Percentiles rank a stretch among this genome's conserved stretches.
phyloP scores from a whole-genome alignment of 163 green algal genomes.

The Coccomyxa subellipsoidea region DNA sequence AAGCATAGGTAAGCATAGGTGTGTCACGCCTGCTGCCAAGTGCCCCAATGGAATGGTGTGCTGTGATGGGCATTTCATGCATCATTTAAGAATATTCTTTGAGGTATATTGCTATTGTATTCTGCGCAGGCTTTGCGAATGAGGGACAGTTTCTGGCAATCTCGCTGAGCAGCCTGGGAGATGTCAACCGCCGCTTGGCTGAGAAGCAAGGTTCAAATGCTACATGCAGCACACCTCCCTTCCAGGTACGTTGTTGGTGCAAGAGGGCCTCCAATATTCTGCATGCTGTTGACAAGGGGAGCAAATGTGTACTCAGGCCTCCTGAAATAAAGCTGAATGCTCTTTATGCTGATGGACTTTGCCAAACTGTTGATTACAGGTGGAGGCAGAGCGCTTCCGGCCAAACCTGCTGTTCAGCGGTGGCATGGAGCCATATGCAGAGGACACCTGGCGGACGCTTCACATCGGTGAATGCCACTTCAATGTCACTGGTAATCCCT shows the following conservation, averaged over 20 bases:
- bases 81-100: not conserved
- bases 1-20: not conserved
- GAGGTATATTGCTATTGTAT: not conserved
- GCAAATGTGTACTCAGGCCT: not conserved
- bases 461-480: constrained; percentile 2
- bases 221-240: not conserved
- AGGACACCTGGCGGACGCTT: constrained; percentile 59
- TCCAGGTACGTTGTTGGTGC: not conserved
- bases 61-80: too few species aligned
- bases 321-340: not conserved
- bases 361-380: not conserved
- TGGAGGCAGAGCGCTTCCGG: constrained; percentile 43
- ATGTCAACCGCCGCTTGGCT: constrained; percentile 38
- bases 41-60: too few species aligned
- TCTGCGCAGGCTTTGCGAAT: constrained; percentile 75
- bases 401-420: constrained; percentile 73
- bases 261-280: too few species aligned
- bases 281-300: not conserved
- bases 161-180: constrained; percentile 55
- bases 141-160: constrained; percentile 80
- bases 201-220: not conserved
- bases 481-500: not conserved
- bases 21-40: not conserved
- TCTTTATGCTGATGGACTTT: not conserved
- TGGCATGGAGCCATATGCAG: constrained; percentile 49